Evolutionary conservation across 257 asterid genomes (phyloP).

Genomic region (Jaltomata sinuosa): DNA sequence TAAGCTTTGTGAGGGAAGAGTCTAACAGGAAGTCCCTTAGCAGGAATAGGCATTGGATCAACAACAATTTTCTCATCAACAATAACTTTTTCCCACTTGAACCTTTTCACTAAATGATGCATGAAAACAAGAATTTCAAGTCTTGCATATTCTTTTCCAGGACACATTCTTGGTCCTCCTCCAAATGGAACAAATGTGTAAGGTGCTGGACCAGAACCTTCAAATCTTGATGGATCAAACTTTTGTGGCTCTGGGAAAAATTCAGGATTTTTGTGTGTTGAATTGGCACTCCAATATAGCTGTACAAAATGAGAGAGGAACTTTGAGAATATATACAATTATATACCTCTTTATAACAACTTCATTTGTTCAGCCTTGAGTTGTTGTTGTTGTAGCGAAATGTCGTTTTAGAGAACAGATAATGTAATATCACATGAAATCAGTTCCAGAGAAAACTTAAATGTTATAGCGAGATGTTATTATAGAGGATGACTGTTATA

Average conservation of each 20-base stretch:
- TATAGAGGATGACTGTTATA: too few species aligned
- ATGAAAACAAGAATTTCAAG: slow-evolving; percentile 39
- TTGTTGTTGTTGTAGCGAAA: too few species aligned
- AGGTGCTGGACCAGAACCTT: slow-evolving; percentile 46
- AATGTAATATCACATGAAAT: too few species aligned
- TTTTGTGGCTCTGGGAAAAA: slow-evolving; percentile 37
- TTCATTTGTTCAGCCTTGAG: too few species aligned
- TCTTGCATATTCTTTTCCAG: slow-evolving; percentile 46
- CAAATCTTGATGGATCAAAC: slow-evolving; percentile 52
- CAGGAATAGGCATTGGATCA: slow-evolving; percentile 47
- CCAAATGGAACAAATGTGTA: slow-evolving; percentile 53
- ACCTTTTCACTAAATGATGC: slow-evolving; percentile 43
- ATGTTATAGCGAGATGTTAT: too few species aligned
- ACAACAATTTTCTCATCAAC: slow-evolving; percentile 41
- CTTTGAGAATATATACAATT: not conserved
- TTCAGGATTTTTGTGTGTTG: slow-evolving; percentile 34
- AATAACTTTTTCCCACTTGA: slow-evolving; percentile 35
- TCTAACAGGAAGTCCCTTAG: slow-evolving; percentile 38
- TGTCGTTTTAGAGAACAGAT: too few species aligned
- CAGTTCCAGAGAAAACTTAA: too few species aligned
- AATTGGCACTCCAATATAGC: slow-evolving; percentile 44
- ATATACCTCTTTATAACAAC: too few species aligned
- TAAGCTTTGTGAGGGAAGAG: slow-evolving; percentile 28
- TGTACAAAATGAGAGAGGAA: not conserved
- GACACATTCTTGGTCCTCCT: slow-evolving; percentile 53